These are phyloP conservation scores for Coleophoma eucalyptorum DNA, from an alignment of 2,329 filamentous ascomycete species.

Conservation along the genomic window DNA sequence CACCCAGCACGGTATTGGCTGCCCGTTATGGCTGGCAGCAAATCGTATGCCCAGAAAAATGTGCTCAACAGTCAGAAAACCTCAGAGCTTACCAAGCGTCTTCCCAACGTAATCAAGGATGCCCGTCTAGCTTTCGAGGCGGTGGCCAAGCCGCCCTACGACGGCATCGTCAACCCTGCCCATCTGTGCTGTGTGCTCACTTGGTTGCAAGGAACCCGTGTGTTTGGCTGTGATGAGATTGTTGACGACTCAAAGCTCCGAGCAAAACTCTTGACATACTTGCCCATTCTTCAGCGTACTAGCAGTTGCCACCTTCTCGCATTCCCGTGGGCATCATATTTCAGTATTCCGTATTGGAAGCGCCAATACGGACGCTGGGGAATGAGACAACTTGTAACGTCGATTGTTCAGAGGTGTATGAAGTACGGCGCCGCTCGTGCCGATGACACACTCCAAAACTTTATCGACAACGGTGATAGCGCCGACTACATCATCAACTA, in stretches of 20 bases:
- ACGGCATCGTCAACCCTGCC: no score
- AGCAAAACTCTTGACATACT: not conserved
- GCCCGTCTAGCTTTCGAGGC: no score
- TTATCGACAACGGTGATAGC: constrained; percentile 12
- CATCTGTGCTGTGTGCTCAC: not conserved
- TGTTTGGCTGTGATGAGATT: not conserved
- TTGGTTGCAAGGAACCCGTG: not conserved
- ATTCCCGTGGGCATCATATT: not conserved
- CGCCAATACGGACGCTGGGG: not conserved
- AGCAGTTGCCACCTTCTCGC: not conserved
- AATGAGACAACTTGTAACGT: not conserved
- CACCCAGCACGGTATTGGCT: no score
- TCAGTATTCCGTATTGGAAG: not conserved
- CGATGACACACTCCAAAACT: constrained; percentile 7
- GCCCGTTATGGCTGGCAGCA: no score
- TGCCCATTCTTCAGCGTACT: not conserved
- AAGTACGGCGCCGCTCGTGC: constrained; percentile 4
- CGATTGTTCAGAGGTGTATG: constrained; percentile 7
- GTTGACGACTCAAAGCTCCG: not conserved
- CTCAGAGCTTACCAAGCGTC: no score
- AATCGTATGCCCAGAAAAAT: no score
- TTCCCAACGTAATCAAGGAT: no score
- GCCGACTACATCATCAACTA: constrained; percentile 14
- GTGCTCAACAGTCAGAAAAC: no score
- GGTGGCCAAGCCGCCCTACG: no score